Conservation (phyloP, 352 stramenopile genomes). For the Globisporangium spinosum region DNA sequence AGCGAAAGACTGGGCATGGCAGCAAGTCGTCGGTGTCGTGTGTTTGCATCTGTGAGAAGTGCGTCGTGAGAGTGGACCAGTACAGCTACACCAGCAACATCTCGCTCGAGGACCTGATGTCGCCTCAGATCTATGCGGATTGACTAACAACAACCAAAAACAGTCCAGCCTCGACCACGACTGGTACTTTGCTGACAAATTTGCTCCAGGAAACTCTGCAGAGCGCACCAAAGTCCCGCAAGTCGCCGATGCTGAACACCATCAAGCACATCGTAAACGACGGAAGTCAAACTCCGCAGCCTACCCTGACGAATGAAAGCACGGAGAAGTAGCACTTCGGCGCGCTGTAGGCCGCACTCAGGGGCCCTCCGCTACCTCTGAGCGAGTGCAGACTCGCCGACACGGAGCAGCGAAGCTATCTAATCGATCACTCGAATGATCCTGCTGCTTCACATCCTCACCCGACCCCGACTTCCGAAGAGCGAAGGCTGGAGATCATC, state of each 20-base stretch:
- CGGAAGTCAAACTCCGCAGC: neutral
- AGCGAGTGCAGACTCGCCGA: constrained; percentile 16
- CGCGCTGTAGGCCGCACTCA: neutral
- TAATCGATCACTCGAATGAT: constrained; percentile 12
- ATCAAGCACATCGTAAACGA: constrained; percentile 26
- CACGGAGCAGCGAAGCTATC: constrained; percentile 9
- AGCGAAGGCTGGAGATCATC: constrained; percentile 13
- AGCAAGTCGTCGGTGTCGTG: neutral
- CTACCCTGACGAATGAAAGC: constrained; percentile 1
- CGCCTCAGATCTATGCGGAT: neutral
- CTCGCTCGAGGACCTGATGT: constrained; percentile 3
- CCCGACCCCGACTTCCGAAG: constrained; percentile 4
- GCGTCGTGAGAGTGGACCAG: constrained; percentile 2
- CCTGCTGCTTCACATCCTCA: neutral
- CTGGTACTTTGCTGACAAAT: constrained; percentile 10
- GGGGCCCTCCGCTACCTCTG: neutral
- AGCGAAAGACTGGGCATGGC: too few species aligned
- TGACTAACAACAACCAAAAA: neutral
- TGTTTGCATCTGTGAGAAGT: constrained; percentile 11
- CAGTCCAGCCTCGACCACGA: constrained; percentile 1
- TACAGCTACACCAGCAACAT: constrained; percentile 5
- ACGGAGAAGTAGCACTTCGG: constrained; percentile 11
- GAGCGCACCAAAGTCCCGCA: constrained; percentile 9
- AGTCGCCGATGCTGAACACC: constrained; percentile 23
- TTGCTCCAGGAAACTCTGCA: constrained; percentile 21